Percentiles rank a stretch among this genome's conserved stretches.
These are phyloP conservation scores for Ceratocystis variospora DNA, from an alignment of 2,329 filamentous ascomycete genomes.

Conservation along the genomic window DNA sequence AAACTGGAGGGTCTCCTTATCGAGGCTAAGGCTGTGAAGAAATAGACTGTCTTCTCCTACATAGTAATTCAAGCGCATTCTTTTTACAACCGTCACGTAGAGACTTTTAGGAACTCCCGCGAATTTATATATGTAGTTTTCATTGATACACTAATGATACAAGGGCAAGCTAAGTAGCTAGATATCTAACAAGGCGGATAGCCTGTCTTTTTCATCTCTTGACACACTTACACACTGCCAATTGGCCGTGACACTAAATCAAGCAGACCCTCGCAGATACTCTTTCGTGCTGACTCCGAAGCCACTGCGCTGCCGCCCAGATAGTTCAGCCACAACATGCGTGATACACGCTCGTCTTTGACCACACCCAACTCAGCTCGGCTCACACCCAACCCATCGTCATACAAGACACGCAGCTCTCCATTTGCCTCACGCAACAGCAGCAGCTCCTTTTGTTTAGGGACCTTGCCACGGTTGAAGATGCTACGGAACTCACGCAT, in stretches of 20 bases:
- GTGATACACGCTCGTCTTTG: conserved; percentile 63
- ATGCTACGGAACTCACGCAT: conserved; percentile 66
- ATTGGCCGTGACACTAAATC: conserved; percentile 77
- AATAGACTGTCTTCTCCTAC: conserved; percentile 25
- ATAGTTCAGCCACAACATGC: conserved; percentile 80
- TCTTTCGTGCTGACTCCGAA: conserved; percentile 66
- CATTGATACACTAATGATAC: conserved; percentile 25
- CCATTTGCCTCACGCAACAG: conserved; percentile 55
- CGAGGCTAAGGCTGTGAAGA: conserved; percentile 32
- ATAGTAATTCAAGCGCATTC: conserved; percentile 8
- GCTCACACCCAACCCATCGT: conserved; percentile 35
- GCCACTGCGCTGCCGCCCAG: conserved; percentile 75
- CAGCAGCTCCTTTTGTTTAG: conserved; percentile 66
- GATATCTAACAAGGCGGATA: background rate
- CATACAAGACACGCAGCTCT: conserved; percentile 52
- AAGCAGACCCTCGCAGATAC: conserved; percentile 76
- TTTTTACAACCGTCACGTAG: background rate
- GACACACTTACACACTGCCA: conserved; percentile 50
- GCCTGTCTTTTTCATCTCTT: background rate
- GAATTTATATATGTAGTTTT: conserved; percentile 20
- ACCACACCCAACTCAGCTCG: conserved; percentile 54
- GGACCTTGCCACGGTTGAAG: conserved; percentile 69
- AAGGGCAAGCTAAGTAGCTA: conserved; percentile 37
- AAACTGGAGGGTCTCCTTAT: conserved; percentile 31
- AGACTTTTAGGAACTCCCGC: conserved; percentile 11